phyloP scores from a whole-genome alignment of 1,139 yeast species.

The Saccharomyces uvarum region DNA sequence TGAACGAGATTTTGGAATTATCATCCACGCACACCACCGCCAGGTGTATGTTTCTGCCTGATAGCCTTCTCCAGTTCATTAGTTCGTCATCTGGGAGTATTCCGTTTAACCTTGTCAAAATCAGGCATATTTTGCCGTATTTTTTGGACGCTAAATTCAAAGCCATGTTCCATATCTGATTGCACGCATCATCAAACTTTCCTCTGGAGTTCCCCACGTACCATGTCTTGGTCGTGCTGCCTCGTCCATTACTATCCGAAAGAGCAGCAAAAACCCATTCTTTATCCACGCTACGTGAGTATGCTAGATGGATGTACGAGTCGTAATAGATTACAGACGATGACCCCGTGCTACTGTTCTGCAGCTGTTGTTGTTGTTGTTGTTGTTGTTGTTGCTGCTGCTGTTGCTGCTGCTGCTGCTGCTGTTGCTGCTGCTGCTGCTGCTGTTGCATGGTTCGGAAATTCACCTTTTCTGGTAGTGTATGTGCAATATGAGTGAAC shows the following conservation, averaged over 20 bases:
- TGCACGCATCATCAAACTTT: slow-evolving; percentile 49
- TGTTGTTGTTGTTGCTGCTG: neutral
- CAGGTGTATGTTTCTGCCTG: slow-evolving; percentile 55
- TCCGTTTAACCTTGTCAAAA: slow-evolving; percentile 61
- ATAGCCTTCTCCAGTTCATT: slow-evolving; percentile 66
- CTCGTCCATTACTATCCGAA: slow-evolving; percentile 75
- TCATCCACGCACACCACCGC: slow-evolving; percentile 69
- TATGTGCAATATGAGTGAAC: slow-evolving; percentile 30
- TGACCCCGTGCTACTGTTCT: slow-evolving; percentile 10
- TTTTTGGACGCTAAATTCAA: slow-evolving; percentile 34
- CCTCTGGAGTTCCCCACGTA: slow-evolving; percentile 40
- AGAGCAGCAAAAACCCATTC: slow-evolving; percentile 85
- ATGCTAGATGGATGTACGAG: slow-evolving; percentile 74
- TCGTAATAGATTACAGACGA: slow-evolving; percentile 48
- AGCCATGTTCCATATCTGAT: slow-evolving; percentile 53
- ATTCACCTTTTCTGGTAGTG: slow-evolving; percentile 36
- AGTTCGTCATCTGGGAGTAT: slow-evolving; percentile 74
- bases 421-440: neutral
- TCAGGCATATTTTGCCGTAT: slow-evolving; percentile 54
- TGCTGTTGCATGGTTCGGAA: slow-evolving; percentile 42
- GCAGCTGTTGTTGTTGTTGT: neutral
- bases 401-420: neutral
- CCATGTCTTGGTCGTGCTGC: slow-evolving; percentile 63
- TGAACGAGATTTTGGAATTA: slow-evolving; percentile 50
- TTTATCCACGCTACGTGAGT: slow-evolving; percentile 71